Evolutionary conservation across 2,329 filamentous ascomycete species (phyloP), one percentile per base, ranked within the genome.

Genomic region (Pseudogymnoascus sp.): DNA sequence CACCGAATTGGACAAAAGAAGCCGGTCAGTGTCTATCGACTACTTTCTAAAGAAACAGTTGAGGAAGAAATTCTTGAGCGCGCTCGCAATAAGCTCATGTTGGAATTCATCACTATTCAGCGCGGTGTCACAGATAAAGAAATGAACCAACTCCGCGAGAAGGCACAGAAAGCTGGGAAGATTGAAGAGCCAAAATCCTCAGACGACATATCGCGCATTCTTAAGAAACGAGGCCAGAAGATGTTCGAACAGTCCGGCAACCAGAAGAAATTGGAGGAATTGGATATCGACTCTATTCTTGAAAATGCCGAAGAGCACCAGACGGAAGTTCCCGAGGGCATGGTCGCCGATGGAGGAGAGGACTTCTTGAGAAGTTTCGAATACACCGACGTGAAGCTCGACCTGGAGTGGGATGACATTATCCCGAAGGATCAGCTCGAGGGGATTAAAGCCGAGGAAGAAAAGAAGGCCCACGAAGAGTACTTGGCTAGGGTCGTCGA

Each of bases 171-270:
- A 76, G 89, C 92, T 75, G 86, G 86, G 77, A 89, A 79, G 81
- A 86, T 82, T 36, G 88, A 88, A 63, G 93, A 96, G 69, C 93
- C 93, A 7, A 93, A 88, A 65, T 96, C 91, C 2, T 91, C 91
- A 0, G 93, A 96, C 68, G 95, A 97, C 72, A 97, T 97, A 68
- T 96, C 95, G 67, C 90, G 90, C 75, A 96, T 99, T 65, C 83
- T 99, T 72, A 97, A 97, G 79, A 92, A 93, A 77, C 89, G 95
- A 69, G 96, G 95, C n/a, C 95, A 97, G 74, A 96, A 95, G 76
- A 96, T 99, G 88, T 99, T 99, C 69, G 93, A 97, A 76, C 93
- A 97, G 75, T 95, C 90, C 10, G 91, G 91, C 65, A 99, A 99
- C 73, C 95, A 99, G 76, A 89, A 93, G 77, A 95, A 96, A 74